Conservation (phyloP, 345 rosid genomes). For the Rhodamnia rubescens region DNA sequence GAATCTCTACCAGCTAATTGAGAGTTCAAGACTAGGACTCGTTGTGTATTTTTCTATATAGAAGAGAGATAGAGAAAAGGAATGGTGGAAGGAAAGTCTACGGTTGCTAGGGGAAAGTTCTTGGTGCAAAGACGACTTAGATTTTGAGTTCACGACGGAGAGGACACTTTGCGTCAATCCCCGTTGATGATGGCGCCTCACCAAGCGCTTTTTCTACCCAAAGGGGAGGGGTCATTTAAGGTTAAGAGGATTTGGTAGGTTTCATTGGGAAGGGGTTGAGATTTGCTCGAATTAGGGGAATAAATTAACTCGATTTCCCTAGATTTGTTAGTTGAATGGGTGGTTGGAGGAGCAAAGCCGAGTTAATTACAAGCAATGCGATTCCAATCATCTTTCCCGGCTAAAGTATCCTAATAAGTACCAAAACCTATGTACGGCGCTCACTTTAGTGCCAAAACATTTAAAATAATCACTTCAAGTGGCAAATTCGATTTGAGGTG, state of each 20-base stretch:
- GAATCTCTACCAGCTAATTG: not conserved
- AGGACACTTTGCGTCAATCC: not conserved
- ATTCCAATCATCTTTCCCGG: not conserved
- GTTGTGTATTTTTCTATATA: not conserved
- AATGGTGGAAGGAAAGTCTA: not conserved
- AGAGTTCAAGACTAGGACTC: too few relatives aligned
- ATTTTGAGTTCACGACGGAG: not conserved
- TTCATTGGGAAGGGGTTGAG: not conserved
- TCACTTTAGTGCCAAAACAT: too few relatives aligned
- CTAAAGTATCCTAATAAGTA: too few relatives aligned
- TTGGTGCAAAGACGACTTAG: not conserved
- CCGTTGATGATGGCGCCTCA: not conserved
- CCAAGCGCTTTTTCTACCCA: not conserved
- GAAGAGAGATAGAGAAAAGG: not conserved
- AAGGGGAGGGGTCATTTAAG: not conserved
- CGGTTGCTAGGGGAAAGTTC: not conserved
- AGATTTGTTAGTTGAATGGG: not conserved
- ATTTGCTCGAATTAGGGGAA: not conserved
- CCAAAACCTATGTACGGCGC: too few relatives aligned
- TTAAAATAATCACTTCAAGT: too few relatives aligned
- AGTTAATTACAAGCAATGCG: not conserved
- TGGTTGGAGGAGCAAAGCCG: not conserved
- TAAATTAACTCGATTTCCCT: not conserved
- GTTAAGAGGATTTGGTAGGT: not conserved
- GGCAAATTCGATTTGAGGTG: too few relatives aligned